Evolutionary conservation across 2,329 filamentous ascomycete species (phyloP).

Genomic region (Aspergillus pseudoterreus): DNA sequence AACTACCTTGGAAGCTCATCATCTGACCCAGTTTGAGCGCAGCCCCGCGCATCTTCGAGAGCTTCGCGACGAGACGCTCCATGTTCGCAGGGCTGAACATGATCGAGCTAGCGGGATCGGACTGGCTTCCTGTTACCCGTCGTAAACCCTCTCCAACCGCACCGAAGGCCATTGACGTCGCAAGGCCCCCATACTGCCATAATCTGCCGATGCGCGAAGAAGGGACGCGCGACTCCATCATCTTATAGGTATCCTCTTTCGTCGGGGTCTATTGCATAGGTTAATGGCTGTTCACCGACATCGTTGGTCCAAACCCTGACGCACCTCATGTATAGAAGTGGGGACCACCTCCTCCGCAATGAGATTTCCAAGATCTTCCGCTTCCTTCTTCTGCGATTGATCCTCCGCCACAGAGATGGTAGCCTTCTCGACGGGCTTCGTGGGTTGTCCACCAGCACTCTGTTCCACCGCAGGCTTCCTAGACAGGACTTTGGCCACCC

Average conservation of each 20-base stretch:
- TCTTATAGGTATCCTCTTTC: slow-evolving; percentile 54
- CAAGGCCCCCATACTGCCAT: slow-evolving; percentile 92
- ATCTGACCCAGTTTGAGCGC: slow-evolving; percentile 97
- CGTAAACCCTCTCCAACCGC: slow-evolving; percentile 82
- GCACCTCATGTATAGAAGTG: slow-evolving; percentile 6
- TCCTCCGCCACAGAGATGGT: not conserved
- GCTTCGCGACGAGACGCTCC: slow-evolving; percentile 85
- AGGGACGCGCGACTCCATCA: slow-evolving; percentile 86
- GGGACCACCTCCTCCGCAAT: slow-evolving; percentile 13
- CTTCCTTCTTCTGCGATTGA: slow-evolving; percentile 34
- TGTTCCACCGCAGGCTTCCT: slow-evolving; percentile 32
- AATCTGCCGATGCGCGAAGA: slow-evolving; percentile 80
- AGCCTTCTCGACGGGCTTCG: not conserved
- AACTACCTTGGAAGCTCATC: slow-evolving; percentile 79
- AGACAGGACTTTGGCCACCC: slow-evolving; percentile 54
- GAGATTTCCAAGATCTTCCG: slow-evolving; percentile 29
- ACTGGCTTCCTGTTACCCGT: slow-evolving; percentile 67
- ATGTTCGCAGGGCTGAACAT: slow-evolving; percentile 88
- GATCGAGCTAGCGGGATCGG: slow-evolving; percentile 62
- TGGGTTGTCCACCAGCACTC: not conserved
- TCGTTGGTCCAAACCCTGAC: not conserved
- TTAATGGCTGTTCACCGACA: slow-evolving; percentile 4
- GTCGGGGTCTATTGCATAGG: slow-evolving; percentile 14
- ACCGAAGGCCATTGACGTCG: slow-evolving; percentile 91
- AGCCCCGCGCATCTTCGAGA: slow-evolving; percentile 94